Evolutionary conservation across 306 rosid genomes (phyloP), one percentile per base, ranked within the genome.

Genomic region (Argentina anserina): DNA sequence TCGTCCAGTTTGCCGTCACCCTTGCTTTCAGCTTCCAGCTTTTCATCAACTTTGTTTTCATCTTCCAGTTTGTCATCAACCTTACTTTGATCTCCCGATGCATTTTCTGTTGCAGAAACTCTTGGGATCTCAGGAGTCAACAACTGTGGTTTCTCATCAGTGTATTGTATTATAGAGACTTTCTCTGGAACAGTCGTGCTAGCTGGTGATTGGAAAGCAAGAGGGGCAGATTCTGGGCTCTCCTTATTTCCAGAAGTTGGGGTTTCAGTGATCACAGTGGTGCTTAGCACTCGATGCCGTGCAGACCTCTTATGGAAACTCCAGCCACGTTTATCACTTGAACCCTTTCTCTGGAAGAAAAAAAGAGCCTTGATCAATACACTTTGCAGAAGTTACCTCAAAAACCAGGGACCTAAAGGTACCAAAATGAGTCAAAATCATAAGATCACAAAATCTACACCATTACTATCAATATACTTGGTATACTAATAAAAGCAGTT

Each of bases 251-350:
- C 87, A 69, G 84, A 71, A 65, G 86, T 49, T 15, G 90, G 75
- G 45, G 82, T 67, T 79, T 91, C 97, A 23, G 87, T 58, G 42
- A 75, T 83, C 70, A 81, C 99, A 42, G 90, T 86, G 84, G 90
- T 90, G 89, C 97, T 95, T 42, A 95, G 93, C 80, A 95, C 97
- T 25, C 97, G 90, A 73, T 91, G 96, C 77, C 86, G 84, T 9
- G 88, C 85, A 79, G 99, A 88, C 75, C 83, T 90, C 85, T 95
- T 95, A 42, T 93, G 86, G 61, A 95, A 95, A 86, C 97, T 95
- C 99, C 99, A 95, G 65, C 97, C 86, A 9, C 97, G 86, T 79
- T 90, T 95, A 70, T 91, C 99, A 70, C 67, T 79, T 9, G 99
- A 77, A 63, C 78, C 88, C 85, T 90, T 91, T 67, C 75, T 73